These are phyloP conservation scores for Colletotrichum orchidophilum DNA, from an alignment of 2,329 filamentous ascomycete genomes.

Conservation along the genomic window DNA sequence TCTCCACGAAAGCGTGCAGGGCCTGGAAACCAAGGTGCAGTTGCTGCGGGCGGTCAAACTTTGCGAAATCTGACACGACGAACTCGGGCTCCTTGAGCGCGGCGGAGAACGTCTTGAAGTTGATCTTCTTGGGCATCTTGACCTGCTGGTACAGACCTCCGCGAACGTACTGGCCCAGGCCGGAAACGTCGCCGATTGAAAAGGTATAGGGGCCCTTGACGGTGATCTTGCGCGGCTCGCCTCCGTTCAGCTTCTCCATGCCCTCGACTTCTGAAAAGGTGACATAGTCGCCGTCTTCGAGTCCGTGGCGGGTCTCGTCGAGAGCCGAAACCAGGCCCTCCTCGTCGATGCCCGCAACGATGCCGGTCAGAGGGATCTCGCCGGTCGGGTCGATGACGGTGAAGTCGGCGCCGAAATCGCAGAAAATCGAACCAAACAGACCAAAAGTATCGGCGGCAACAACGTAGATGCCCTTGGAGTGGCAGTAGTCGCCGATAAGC, in stretches of 20 bases:
- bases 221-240: constrained; percentile 87
- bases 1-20: constrained; percentile 83
- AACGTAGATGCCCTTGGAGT: constrained; percentile 91
- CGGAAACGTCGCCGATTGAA: constrained; percentile 92
- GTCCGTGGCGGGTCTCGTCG: constrained; percentile 92
- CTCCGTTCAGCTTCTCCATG: constrained; percentile 86
- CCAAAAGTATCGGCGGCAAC: constrained; percentile 90
- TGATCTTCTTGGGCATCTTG: constrained; percentile 95
- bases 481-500: constrained; percentile 89
- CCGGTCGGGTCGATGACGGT: constrained; percentile 89
- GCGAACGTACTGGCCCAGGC: constrained; percentile 84
- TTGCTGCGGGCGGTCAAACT: constrained; percentile 94
- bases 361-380: constrained; percentile 86
- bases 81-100: constrained; percentile 89
- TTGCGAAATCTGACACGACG: constrained; percentile 94
- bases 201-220: constrained; percentile 98
- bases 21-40: constrained; percentile 94
- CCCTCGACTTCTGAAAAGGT: constrained; percentile 94
- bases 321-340: constrained; percentile 91
- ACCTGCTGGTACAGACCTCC: constrained; percentile 95
- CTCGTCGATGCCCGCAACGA: constrained; percentile 88
- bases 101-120: constrained; percentile 84
- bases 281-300: constrained; percentile 96
- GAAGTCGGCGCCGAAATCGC: constrained; percentile 96
- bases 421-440: constrained; percentile 95